Evolutionary conservation across 768 basidiomycete genomes (phyloP).

Genomic region (Trametes coccinea): DNA sequence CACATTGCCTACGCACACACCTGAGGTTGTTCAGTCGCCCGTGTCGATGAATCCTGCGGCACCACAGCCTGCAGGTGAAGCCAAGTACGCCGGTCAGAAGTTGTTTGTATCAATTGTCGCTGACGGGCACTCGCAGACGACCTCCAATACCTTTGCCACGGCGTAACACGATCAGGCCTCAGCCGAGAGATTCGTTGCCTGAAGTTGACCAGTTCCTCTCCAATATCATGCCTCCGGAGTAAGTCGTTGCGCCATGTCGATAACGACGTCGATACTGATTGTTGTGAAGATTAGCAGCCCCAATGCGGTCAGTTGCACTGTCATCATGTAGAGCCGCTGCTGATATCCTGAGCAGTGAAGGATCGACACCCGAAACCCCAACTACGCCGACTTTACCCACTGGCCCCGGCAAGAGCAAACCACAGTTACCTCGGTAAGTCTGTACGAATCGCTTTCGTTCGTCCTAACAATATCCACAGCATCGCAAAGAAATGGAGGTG

Average conservation of each 20-base stretch:
- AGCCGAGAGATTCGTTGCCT: conserved; percentile 12
- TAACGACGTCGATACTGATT: conserved; percentile 12
- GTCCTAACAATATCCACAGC: conserved; percentile 33
- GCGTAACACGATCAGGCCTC: background rate
- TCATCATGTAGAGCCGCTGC: background rate
- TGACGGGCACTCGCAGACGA: background rate
- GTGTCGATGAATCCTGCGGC: background rate
- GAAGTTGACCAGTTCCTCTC: conserved; percentile 41
- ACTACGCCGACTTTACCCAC: conserved; percentile 1
- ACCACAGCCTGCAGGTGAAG: background rate
- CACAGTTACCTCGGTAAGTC: conserved; percentile 10
- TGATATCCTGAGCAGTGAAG: conserved; percentile 8
- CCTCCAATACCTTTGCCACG: conserved; percentile 10
- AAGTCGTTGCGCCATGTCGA: conserved; percentile 11
- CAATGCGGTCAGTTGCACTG: conserved; percentile 25
- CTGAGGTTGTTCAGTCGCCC: conserved; percentile 16
- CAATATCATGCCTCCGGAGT: conserved; percentile 44
- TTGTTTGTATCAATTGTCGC: too few relatives aligned
- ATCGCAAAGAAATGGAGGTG: conserved; percentile 66
- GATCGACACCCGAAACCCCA: background rate
- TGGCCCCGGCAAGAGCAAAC: background rate
- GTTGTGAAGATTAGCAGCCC: conserved; percentile 23
- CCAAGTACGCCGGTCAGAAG: background rate
- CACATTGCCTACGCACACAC: background rate
- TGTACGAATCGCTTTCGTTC: background rate